These are phyloP conservation scores for Tetrapisispora taiwanensis DNA, from an alignment of 805 yeast genomes.

Conservation along the genomic window DNA sequence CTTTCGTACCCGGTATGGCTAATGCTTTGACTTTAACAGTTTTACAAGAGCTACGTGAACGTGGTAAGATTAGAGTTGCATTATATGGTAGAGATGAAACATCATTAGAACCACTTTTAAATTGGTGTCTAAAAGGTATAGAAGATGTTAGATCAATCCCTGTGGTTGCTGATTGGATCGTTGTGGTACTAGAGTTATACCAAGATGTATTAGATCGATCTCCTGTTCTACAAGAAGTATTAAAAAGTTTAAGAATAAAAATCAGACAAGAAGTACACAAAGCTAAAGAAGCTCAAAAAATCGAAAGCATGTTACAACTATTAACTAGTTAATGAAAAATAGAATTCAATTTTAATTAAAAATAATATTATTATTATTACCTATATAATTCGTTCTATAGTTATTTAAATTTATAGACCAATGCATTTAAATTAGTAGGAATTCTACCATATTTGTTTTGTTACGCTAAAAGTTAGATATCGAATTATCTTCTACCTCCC, in stretches of 20 bases:
- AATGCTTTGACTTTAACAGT: constrained; percentile 75
- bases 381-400: background rate
- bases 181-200: constrained; percentile 66
- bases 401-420: constrained; percentile 2
- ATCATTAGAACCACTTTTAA: constrained; percentile 71
- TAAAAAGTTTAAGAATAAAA: constrained; percentile 49
- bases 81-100: constrained; percentile 77
- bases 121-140: constrained; percentile 69
- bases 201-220: constrained; percentile 62
- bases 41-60: constrained; percentile 70
- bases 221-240: constrained; percentile 65
- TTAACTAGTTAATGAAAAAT: constrained; percentile 39
- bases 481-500: constrained; percentile 1
- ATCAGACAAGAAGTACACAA: constrained; percentile 61
- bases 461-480: background rate
- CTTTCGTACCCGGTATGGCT: constrained; percentile 68
- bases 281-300: constrained; percentile 78
- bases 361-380: background rate
- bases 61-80: constrained; percentile 83
- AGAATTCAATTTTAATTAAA: background rate
- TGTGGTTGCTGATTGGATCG: constrained; percentile 61
- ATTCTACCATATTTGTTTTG: background rate
- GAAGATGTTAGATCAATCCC: constrained; percentile 66
- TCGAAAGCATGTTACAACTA: constrained; percentile 89
- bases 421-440: constrained; percentile 3